Evolutionary conservation across 1,284 basidiomycete species (phyloP), one percentile per base, ranked within the genome.

Genomic region (Stygiomarasmius scandens): DNA sequence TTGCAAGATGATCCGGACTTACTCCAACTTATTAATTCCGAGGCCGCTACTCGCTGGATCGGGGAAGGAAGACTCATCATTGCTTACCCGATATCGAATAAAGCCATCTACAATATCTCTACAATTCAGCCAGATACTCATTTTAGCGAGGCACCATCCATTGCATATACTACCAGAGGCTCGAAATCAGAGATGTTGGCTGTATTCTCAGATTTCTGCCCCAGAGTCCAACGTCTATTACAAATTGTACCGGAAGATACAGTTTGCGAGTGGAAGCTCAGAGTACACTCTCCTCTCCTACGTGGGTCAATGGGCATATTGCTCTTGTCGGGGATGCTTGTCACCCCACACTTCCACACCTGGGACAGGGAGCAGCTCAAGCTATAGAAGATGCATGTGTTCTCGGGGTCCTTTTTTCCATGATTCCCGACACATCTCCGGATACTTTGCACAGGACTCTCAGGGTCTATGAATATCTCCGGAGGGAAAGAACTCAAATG

Each of bases 201-300:
- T 11, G 45, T 63, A 12, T 67, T 56, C 44, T 24, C 54, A 4
- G 66, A 67, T 29, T 67, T 66, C 25, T 66, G 66, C 45, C 61
- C 63, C 3, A n/a, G 49, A 6, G 60, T 66, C 1, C 46, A 45
- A 55, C 57, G 64, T 2, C 57, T 67, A 62, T 52, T 67, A n/a
- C 38, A 32, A 22, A 54, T 64, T 34, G 63, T 63, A 1, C 52
- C 64, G 3, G 61, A 58, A 43, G 58, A 56, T n/a, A 62, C 65
- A 45, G 61, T 67, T 19, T 67, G 66, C 56, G 66, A 67, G 32
- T 67, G 64, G 66, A 64, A 63, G 50, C 50, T 67, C 41, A 60
- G 63, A 10, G 64, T 67, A 32, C 64, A 66, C 36, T 51, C 23
- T 19, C 64, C 64, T 23, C 56, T 67, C 52, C 49, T 43, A 62